Conservation (phyloP, 768 basidiomycete genomes). For the Lepiota brunneoincarnata region DNA sequence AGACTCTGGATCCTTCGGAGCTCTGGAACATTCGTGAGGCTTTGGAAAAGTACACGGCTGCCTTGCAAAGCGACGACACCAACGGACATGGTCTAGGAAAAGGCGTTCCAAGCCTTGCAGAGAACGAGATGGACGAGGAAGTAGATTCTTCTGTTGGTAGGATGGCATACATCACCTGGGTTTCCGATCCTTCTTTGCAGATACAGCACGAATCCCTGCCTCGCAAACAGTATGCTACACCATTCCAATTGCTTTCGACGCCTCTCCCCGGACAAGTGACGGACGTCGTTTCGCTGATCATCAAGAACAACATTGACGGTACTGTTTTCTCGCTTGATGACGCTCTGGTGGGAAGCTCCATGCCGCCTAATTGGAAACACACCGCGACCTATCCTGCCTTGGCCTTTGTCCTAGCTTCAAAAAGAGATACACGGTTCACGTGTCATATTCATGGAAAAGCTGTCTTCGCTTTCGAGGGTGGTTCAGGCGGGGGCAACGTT, state of each 20-base stretch:
- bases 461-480: slow-evolving; percentile 85
- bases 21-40: slow-evolving; percentile 75
- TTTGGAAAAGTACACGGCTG: slow-evolving; percentile 82
- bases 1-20: slow-evolving; percentile 86
- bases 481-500: slow-evolving; percentile 70
- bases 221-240: slow-evolving; percentile 25
- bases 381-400: slow-evolving; percentile 84
- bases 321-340: slow-evolving; percentile 50
- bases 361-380: slow-evolving; percentile 61
- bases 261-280: slow-evolving; percentile 56
- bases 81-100: slow-evolving; percentile 63
- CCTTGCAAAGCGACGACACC: slow-evolving; percentile 57
- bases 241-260: slow-evolving; percentile 61
- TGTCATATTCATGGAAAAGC: slow-evolving; percentile 58
- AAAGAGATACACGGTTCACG: slow-evolving; percentile 86
- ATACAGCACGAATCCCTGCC: slow-evolving; percentile 1
- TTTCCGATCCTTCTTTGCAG: slow-evolving; percentile 28
- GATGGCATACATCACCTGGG: slow-evolving; percentile 63
- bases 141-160: slow-evolving; percentile 76
- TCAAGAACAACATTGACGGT: slow-evolving; percentile 77
- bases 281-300: slow-evolving; percentile 43
- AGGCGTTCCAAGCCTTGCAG: slow-evolving; percentile 75
- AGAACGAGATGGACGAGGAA: slow-evolving; percentile 91
- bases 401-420: slow-evolving; percentile 91
- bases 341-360: slow-evolving; percentile 13